Evolutionary conservation across 2,329 filamentous ascomycete genomes (phyloP), one percentile per base, ranked within the genome.

Genomic region (Aspergillus pseudoviridinutans): DNA sequence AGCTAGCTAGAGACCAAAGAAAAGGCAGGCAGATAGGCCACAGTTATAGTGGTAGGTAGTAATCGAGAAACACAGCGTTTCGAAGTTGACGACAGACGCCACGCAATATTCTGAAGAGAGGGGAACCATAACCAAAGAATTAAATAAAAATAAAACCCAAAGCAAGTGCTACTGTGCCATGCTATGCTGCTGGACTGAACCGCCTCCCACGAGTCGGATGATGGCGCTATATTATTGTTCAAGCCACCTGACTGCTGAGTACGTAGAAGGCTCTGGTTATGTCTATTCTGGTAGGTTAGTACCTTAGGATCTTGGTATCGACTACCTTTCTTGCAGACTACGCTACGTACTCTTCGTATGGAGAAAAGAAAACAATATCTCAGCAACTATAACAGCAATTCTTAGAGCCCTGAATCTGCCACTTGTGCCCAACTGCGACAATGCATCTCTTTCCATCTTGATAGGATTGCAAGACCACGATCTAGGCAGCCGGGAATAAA

Each of bases 31-130:
- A 58, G n/a, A 50, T 27, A 29, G 20, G 22, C n/a, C n/a, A 50
- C 28, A 56, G 46, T 47, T 51, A 54, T 35, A 50, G 32, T 1
- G 9, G 28, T 50, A 38, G 28, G 28, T 50, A 38, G 32, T 35
- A n/a, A 29, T 49, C 17, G 42, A 49, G 24, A 41, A 46, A 50
- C n/a, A 38, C 25, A 54, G 51, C 41, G 28, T 50, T 51, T 51
- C 51, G 60, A 62, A 53, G 58, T 67, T 65, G 66, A 67, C 64
- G 62, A 64, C 63, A 60, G 58, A 50, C 62, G 67, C 66, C 67
- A 68, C 67, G 66, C 67, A 68, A 68, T 64, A 24, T 51, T 10
- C 38, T 38, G 32, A 14, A 35, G 32, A 59, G 56, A 58, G 55
- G 59, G 57, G 46, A 38, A 51, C 41, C 46, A 50, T 46, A 51